Evolutionary conservation across 257 asterid species (phyloP), one percentile per base, ranked within the genome.

Genomic region (Fraxinus quadrangulata): DNA sequence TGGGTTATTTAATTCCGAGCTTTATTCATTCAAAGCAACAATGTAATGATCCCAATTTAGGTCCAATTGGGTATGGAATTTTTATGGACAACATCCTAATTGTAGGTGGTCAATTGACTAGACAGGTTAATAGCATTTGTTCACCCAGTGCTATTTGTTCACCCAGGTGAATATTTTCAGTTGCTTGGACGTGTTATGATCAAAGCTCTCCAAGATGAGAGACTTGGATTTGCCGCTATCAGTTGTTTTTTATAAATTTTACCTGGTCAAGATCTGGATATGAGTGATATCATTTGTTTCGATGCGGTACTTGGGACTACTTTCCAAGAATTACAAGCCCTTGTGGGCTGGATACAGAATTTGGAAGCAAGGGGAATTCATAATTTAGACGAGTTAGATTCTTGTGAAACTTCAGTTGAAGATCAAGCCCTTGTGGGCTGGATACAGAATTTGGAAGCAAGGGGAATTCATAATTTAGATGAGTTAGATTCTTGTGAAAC

Each of bases 141-240:
- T 87, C 94, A 49, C 83, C 88, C 42, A 88, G 70, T 87, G 86
- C 85, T n/a, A 6, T 1, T 36, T 36, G 40, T 37, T 87, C 94
- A 49, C 83, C 88, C 42, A 88, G 70, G 87, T 0, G 98, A 93
- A 73, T 84, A 93, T 84, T 91, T 90, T 75, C 89, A 90, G 42
- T 87, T 93, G 77, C 96, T 92, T 78, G 98, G 99, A 61, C 89
- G 94, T 83, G 95, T 92, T 81, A 90, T 92, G 97, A 97, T 97
- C 42, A 96, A 93, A 87, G 97, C 98, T 80, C 97, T 96, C 80
- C 99, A 96, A 79, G 99, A 96, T 78, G 98, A 97, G 78, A 89
- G 99, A 83, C 97, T 93, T 96, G 87, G 99, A 96, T 87, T 74
- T 96, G 79, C 94, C 98, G n/a, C 83, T 96, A 66, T 93, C 98